Percentiles rank a stretch among this genome's conserved stretches.
Evolutionary conservation across 257 asterid genomes (phyloP).

Genomic region (Petunia secreta): DNA sequence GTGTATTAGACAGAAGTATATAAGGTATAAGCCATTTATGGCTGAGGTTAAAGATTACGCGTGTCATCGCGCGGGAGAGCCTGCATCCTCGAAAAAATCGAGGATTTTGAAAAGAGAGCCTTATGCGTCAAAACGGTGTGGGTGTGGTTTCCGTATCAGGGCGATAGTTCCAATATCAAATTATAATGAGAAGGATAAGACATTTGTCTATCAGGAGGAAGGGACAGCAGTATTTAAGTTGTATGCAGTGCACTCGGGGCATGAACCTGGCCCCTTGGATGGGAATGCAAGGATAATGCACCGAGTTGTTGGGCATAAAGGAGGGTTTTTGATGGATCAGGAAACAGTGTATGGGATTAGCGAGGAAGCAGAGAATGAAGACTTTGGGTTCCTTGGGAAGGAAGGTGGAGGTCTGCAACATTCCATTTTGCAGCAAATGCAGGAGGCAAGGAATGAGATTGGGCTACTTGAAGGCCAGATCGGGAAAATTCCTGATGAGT

Average conservation of each 20-base stretch:
- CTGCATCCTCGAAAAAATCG: constrained; percentile 79
- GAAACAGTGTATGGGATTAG: constrained; percentile 74
- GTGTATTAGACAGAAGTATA: constrained; percentile 89
- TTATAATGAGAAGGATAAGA: constrained; percentile 89
- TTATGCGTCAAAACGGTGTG: constrained; percentile 86
- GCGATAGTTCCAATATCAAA: constrained; percentile 94
- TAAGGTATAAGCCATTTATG: constrained; percentile 96
- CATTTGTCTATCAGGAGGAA: constrained; percentile 94
- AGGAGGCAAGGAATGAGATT: constrained; percentile 77
- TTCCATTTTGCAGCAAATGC: constrained; percentile 73
- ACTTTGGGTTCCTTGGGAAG: constrained; percentile 66
- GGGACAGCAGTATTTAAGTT: constrained; percentile 95
- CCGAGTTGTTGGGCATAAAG: constrained; percentile 88
- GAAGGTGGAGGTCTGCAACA: constrained; percentile 66
- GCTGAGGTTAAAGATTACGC: constrained; percentile 99
- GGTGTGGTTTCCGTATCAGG: constrained; percentile 91
- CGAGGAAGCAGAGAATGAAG: constrained; percentile 79
- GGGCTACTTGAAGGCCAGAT: constrained; percentile 84
- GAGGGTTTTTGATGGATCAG: constrained; percentile 80
- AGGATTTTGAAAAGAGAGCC: constrained; percentile 81
- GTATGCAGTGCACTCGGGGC: constrained; percentile 95
- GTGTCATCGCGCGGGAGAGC: constrained; percentile 96
- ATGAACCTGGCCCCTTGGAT: constrained; percentile 95
- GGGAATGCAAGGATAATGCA: constrained; percentile 98
- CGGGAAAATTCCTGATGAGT: constrained; percentile 57